Evolutionary conservation across 2,329 filamentous ascomycete genomes (phyloP), one percentile per base, ranked within the genome.

Genomic region (Leptographium lundbergii): DNA sequence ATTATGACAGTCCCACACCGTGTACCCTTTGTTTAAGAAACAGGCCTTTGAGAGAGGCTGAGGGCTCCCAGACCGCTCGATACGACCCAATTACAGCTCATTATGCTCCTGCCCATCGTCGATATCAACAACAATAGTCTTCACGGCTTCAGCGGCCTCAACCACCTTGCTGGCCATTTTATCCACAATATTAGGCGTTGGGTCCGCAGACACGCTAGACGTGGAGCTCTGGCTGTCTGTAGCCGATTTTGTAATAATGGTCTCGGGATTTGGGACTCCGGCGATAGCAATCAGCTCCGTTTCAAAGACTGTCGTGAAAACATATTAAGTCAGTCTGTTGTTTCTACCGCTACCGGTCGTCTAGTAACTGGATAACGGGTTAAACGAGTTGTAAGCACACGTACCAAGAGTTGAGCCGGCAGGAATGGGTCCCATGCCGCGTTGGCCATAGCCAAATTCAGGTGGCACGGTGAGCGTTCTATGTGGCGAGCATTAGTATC

Each of bases 401-500:
- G 52, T 78, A 88, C 86, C 77, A 68, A 97, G 74, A 60, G 89
- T 95, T 65, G 88, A 84, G 36, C 85, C 86, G 5, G 81, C 84
- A 22, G 91, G 91, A 68, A 97, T 97, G 25, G 91, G 90, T 1
- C 91, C 91, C 70, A 89, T 81, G 45, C 73, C 78, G 58, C 84
- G 79, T 63, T 86, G 76, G 56, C 94, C 94, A 72, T 97, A 99
- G 54, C 84, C 94, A 69, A 87, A 76, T 69, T 86, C 82, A 24
- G 92, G 89, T n/a, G 91, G 90, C 59, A 99, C 94, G 24, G 87
- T 96, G 71, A 99, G 75, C 59, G 83, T 92, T 66, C 87, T 81
- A 62, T 10, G 51, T 9, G 19, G 32, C 29, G 25, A 34, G n/a
- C 24, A 13, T 50, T 14, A 36, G 13, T 29, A 34, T 27, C 14